Conservation (phyloP, 1,284 basidiomycete genomes). For the Moesziomyces parantarcticus region DNA sequence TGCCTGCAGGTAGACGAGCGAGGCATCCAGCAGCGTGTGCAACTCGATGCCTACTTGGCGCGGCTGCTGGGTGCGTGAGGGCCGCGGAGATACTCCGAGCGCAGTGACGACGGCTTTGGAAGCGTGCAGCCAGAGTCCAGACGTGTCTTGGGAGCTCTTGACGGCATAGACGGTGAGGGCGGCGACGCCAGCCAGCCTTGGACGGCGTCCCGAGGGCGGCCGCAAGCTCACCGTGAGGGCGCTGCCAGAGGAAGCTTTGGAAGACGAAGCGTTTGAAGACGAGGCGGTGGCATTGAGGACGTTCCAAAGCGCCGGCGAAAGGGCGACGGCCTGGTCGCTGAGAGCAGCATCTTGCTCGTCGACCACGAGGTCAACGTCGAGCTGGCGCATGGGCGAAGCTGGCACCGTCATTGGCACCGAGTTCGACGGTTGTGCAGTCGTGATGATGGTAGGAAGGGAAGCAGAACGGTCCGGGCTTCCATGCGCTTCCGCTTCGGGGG, state of each 20-base stretch:
- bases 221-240: slow-evolving; percentile 25
- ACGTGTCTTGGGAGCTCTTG: slow-evolving; percentile 16
- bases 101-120: slow-evolving; percentile 18
- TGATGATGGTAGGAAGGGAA: too few species aligned
- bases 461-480: too few species aligned
- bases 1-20: slow-evolving; percentile 51
- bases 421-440: too few species aligned
- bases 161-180: slow-evolving; percentile 21
- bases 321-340: slow-evolving; percentile 28
- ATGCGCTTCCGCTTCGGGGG: too few species aligned
- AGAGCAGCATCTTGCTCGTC: slow-evolving; percentile 25
- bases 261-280: slow-evolving; percentile 2
- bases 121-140: slow-evolving; percentile 33
- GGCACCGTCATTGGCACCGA: slow-evolving; percentile 25
- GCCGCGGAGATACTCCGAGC: slow-evolving; percentile 12
- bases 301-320: slow-evolving; percentile 26
- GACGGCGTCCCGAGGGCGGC: slow-evolving; percentile 13
- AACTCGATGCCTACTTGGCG: slow-evolving; percentile 19
- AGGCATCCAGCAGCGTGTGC: slow-evolving; percentile 34
- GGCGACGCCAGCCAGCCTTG: slow-evolving; percentile 20
- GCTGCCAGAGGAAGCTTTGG: background rate
- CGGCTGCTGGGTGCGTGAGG: slow-evolving; percentile 15
- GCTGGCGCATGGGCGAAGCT: slow-evolving; percentile 10
- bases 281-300: slow-evolving; percentile 2
- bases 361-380: slow-evolving; percentile 30